phyloP scores from a whole-genome alignment of 768 basidiomycete species.

The Tulasnella sp. region DNA sequence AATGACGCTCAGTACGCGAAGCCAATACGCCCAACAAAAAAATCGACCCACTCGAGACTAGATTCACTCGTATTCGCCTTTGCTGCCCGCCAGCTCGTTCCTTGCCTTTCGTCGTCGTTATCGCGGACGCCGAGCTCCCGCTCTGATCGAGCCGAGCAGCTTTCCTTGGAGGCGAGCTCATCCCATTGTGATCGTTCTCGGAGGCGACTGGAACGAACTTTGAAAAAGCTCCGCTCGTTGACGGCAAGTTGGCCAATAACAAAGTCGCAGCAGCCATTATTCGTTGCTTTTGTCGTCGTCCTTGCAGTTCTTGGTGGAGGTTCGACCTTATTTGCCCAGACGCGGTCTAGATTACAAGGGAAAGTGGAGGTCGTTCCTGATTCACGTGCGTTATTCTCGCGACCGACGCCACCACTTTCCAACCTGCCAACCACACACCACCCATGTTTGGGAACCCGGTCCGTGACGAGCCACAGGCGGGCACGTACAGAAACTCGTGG shows the following conservation, averaged over 20 bases:
- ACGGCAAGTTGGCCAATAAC: slow-evolving; percentile 8
- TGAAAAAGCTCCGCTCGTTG: slow-evolving; percentile 9
- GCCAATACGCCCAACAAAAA: neutral
- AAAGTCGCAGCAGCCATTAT: neutral
- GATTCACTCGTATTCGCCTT: neutral
- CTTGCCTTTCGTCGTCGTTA: neutral
- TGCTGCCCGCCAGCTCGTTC: neutral
- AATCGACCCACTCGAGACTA: neutral
- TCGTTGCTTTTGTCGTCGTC: no score
- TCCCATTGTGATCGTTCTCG: slow-evolving; percentile 2
- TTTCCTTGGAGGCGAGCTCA: slow-evolving; percentile 18
- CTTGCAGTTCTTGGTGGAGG: neutral
- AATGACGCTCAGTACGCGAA: neutral
- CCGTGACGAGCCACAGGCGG: no score
- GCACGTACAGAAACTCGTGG: no score
- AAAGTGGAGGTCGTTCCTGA: neutral
- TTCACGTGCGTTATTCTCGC: neutral
- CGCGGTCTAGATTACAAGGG: neutral
- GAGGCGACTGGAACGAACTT: neutral
- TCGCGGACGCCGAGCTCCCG: neutral
- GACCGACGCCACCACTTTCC: neutral
- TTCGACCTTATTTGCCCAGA: neutral
- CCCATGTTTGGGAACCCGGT: no score
- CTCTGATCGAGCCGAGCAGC: neutral
- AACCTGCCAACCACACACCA: neutral